These are phyloP conservation scores for Penicillium sp. DNA, from an alignment of 2,329 filamentous ascomycete genomes.

Conservation along the genomic window DNA sequence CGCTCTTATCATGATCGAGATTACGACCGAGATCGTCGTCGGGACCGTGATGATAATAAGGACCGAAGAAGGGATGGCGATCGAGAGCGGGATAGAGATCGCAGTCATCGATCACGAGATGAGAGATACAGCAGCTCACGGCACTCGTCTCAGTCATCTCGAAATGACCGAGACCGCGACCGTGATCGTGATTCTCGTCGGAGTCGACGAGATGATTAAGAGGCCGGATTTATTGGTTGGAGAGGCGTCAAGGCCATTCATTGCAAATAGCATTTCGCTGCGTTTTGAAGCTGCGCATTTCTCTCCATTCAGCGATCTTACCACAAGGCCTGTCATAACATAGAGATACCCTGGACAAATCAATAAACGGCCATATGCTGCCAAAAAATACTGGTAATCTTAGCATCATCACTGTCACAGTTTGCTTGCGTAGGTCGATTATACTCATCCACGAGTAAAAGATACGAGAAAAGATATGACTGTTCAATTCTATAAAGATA, in stretches of 20 bases:
- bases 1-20: slow-evolving; percentile 35
- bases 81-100: slow-evolving; percentile 30
- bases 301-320: not conserved
- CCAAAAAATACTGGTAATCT: not conserved
- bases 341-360: slow-evolving; percentile 22
- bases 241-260: not conserved
- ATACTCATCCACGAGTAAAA: not conserved
- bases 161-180: slow-evolving; percentile 30
- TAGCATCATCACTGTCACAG: not conserved
- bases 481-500: slow-evolving; percentile 26
- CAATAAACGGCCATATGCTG: not conserved
- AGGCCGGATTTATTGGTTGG: not conserved
- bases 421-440: too few species aligned
- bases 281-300: slow-evolving; percentile 1
- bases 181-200: slow-evolving; percentile 33
- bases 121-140: slow-evolving; percentile 35
- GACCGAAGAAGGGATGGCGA: slow-evolving; percentile 24
- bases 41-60: slow-evolving; percentile 30
- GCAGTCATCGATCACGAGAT: slow-evolving; percentile 33
- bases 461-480: not conserved
- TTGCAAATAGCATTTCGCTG: slow-evolving; percentile 8
- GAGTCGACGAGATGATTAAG: slow-evolving; percentile 31
- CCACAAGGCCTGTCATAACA: slow-evolving; percentile 1
- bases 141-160: slow-evolving; percentile 35
- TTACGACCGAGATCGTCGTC: slow-evolving; percentile 33